phyloP scores from a whole-genome alignment of 1,284 basidiomycete species.

The Clitocybe nebularis region DNA sequence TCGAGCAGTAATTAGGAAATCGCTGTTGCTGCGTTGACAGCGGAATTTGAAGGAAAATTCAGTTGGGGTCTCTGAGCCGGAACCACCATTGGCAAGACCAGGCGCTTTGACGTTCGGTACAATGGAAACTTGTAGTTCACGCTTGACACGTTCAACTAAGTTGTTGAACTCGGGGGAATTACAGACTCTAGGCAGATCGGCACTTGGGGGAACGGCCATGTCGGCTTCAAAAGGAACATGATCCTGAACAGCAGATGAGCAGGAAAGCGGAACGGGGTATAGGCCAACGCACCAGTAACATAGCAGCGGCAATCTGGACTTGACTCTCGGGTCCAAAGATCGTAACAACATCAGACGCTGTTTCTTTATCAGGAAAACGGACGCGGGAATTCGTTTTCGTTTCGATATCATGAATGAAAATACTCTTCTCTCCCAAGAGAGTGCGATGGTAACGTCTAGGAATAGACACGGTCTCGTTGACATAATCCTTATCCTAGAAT shows the following conservation, averaged over 20 bases:
- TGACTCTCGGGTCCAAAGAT: slow-evolving; percentile 97
- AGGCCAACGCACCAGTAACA: slow-evolving; percentile 71
- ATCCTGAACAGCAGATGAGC: slow-evolving; percentile 50
- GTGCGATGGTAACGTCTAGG: slow-evolving; percentile 94
- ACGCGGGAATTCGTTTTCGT: slow-evolving; percentile 93
- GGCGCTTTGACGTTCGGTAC: slow-evolving; percentile 67
- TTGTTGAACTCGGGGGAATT: slow-evolving; percentile 77
- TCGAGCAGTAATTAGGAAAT: slow-evolving; percentile 85
- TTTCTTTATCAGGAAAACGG: slow-evolving; percentile 95
- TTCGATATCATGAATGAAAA: slow-evolving; percentile 97
- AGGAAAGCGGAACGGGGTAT: slow-evolving; percentile 5
- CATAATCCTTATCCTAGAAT: slow-evolving; percentile 90
- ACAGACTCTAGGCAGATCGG: slow-evolving; percentile 74
- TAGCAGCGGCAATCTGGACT: slow-evolving; percentile 93
- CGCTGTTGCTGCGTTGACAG: slow-evolving; percentile 91
- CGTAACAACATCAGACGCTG: slow-evolving; percentile 85
- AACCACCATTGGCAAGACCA: slow-evolving; percentile 31
- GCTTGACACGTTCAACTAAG: slow-evolving; percentile 87
- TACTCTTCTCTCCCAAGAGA: slow-evolving; percentile 91
- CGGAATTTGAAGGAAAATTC: slow-evolving; percentile 95
- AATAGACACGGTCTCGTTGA: slow-evolving; percentile 89
- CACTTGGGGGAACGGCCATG: slow-evolving; percentile 83
- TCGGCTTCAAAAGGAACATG: slow-evolving; percentile 98
- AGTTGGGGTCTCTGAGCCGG: slow-evolving; percentile 46
- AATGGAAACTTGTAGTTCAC: slow-evolving; percentile 90